Percentiles rank a stretch among this genome's conserved stretches.
Conservation (phyloP, 306 rosid species). For the Trifolium repens region DNA sequence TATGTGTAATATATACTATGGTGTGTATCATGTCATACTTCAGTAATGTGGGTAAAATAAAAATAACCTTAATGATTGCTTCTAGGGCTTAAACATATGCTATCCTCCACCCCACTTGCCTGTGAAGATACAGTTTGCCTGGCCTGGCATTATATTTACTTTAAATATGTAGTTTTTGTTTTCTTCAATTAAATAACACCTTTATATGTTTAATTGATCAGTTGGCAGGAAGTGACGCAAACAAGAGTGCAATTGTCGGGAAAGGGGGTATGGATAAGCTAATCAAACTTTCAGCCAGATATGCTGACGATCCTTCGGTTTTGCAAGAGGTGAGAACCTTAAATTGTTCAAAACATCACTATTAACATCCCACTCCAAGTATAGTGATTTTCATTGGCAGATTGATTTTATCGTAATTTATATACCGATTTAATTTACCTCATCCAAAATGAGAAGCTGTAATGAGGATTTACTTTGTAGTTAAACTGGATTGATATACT, state of each 20-base stretch:
- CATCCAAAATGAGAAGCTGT: conserved; percentile 31
- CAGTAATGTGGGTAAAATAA: conserved; percentile 11
- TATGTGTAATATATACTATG: background rate
- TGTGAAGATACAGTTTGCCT: conserved; percentile 24
- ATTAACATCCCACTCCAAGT: conserved; percentile 28
- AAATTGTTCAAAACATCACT: conserved; percentile 20
- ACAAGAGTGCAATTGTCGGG: conserved; percentile 77
- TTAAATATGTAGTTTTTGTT: conserved; percentile 10
- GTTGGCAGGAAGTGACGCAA: conserved; percentile 94
- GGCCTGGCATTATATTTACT: background rate
- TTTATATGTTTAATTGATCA: conserved; percentile 49
- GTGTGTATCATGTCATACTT: conserved; percentile 9
- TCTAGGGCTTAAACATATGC: conserved; percentile 17
- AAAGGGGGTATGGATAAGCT: conserved; percentile 80
- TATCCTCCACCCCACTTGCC: conserved; percentile 3
- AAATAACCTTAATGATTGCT: conserved; percentile 13
- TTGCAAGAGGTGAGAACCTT: conserved; percentile 79
- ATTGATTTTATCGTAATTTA: conserved; percentile 31
- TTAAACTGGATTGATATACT: background rate
- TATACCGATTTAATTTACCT: conserved; percentile 25
- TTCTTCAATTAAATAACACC: conserved; percentile 16
- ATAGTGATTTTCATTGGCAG: conserved; percentile 16
- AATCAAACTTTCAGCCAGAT: conserved; percentile 74
- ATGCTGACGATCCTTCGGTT: conserved; percentile 75
- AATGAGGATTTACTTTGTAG: conserved; percentile 10